phyloP scores from a whole-genome alignment of 345 rosid genomes.

The Noccaea caerulescens region DNA sequence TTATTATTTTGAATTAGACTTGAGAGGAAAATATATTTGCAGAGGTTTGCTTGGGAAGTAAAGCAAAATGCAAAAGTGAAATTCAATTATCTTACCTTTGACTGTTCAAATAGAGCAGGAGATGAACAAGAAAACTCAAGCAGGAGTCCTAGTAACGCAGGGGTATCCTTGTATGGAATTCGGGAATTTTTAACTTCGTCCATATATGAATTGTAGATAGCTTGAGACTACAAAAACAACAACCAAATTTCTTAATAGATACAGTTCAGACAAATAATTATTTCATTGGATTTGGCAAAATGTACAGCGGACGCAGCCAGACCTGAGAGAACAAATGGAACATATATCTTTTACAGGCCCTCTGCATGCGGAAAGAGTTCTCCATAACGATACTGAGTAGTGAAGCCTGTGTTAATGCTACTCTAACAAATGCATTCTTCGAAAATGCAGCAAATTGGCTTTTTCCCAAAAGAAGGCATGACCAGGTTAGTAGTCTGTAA shows the following conservation, averaged over 20 bases:
- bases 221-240: conserved; percentile 62
- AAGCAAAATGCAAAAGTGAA: conserved; percentile 6
- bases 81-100: conserved; percentile 56
- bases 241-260: conserved; percentile 2
- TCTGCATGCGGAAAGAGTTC: conserved; percentile 65
- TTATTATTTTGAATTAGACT: background rate
- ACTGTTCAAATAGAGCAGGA: conserved; percentile 58
- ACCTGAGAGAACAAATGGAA: conserved; percentile 88
- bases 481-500: conserved; percentile 81
- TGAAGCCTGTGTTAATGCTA: conserved; percentile 77
- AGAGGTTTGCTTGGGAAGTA: conserved; percentile 10
- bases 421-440: conserved; percentile 73
- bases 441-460: conserved; percentile 79
- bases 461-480: conserved; percentile 70
- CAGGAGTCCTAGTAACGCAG: conserved; percentile 66
- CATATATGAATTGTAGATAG: conserved; percentile 59
- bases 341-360: conserved; percentile 72
- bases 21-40: background rate
- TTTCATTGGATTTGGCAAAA: conserved; percentile 9
- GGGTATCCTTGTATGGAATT: conserved; percentile 73
- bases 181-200: conserved; percentile 69
- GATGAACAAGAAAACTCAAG: conserved; percentile 67
- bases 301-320: conserved; percentile 12
- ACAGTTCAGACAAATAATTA: conserved; percentile 4
- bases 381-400: conserved; percentile 64